Conservation (phyloP, 139 green algal genomes). For the Chlorella ohadii region DNA sequence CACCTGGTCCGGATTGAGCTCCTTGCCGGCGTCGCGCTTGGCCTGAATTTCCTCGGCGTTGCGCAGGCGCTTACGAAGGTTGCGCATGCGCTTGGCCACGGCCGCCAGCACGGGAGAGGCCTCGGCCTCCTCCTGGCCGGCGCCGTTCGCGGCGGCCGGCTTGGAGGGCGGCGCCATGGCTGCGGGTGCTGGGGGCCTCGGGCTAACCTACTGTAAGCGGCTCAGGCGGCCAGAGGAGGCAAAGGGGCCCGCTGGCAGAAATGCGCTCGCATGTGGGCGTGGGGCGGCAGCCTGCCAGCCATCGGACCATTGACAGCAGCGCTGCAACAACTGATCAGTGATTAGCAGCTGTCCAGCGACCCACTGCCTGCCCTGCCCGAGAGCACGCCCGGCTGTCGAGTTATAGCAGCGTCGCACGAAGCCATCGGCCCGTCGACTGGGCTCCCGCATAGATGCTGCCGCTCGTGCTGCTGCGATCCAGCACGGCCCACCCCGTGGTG, state of each 20-base stretch:
- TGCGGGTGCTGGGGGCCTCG: no score
- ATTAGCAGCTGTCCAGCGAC: no score
- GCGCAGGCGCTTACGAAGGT: slow-evolving; percentile 48
- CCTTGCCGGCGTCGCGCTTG: slow-evolving; percentile 41
- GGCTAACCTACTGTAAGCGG: no score
- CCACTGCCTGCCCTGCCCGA: no score
- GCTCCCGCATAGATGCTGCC: slow-evolving; percentile 79
- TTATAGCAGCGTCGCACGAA: not conserved
- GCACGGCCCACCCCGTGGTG: slow-evolving; percentile 89
- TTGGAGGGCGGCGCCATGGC: slow-evolving; percentile 8
- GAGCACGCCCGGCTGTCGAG: not conserved
- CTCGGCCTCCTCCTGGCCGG: not conserved
- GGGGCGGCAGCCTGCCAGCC: no score
- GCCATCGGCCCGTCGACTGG: not conserved
- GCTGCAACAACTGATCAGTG: no score
- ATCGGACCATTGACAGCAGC: not conserved
- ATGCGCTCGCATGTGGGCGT: no score
- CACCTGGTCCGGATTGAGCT: slow-evolving; percentile 57
- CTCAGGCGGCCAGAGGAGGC: no score
- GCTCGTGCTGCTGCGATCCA: slow-evolving; percentile 87
- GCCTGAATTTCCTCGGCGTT: slow-evolving; percentile 47
- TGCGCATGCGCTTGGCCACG: slow-evolving; percentile 23
- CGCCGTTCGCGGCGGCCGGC: not conserved
- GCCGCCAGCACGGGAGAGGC: not conserved
- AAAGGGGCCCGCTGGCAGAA: no score